Percentiles rank a stretch among this genome's conserved stretches.
These are phyloP conservation scores for Chaetothyriales sp. DNA, from an alignment of 2,329 filamentous ascomycete genomes.

Conservation along the genomic window DNA sequence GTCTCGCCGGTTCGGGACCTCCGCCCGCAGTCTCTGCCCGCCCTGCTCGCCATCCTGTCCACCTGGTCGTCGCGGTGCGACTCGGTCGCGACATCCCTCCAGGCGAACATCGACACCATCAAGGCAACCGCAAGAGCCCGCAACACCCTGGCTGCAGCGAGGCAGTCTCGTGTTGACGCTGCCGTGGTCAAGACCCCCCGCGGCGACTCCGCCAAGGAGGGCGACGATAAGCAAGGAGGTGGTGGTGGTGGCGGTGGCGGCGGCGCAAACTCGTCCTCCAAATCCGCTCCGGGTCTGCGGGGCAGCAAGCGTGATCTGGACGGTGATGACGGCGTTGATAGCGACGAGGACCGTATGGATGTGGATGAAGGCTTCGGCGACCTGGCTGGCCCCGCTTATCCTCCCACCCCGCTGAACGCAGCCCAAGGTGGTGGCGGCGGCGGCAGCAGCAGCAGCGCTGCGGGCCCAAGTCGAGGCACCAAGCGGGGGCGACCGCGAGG, in stretches of 20 bases:
- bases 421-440: neutral
- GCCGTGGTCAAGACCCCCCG: constrained; percentile 30
- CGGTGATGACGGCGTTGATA: constrained; percentile 20
- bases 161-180: constrained; percentile 35
- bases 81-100: constrained; percentile 56
- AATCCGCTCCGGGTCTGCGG: constrained; percentile 1
- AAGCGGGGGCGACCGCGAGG: constrained; percentile 16
- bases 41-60: constrained; percentile 52
- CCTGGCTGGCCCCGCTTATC: neutral
- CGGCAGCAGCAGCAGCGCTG: neutral
- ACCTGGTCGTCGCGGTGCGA: constrained; percentile 70
- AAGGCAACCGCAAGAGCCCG: constrained; percentile 42
- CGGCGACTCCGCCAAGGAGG: constrained; percentile 8
- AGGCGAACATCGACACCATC: constrained; percentile 56
- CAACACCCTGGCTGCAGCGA: constrained; percentile 35
- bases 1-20: constrained; percentile 79
- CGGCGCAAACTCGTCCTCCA: constrained; percentile 1
- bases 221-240: constrained; percentile 9
- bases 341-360: constrained; percentile 16
- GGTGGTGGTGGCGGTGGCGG: constrained; percentile 7
- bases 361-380: constrained; percentile 20
- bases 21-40: constrained; percentile 53
- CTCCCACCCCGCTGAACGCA: neutral
- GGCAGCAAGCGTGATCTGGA: constrained; percentile 30
- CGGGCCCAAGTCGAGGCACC: constrained; percentile 7